Evolutionary conservation across 805 yeast genomes (phyloP), one percentile per base, ranked within the genome.

Genomic region (Myxozyma monticola): DNA sequence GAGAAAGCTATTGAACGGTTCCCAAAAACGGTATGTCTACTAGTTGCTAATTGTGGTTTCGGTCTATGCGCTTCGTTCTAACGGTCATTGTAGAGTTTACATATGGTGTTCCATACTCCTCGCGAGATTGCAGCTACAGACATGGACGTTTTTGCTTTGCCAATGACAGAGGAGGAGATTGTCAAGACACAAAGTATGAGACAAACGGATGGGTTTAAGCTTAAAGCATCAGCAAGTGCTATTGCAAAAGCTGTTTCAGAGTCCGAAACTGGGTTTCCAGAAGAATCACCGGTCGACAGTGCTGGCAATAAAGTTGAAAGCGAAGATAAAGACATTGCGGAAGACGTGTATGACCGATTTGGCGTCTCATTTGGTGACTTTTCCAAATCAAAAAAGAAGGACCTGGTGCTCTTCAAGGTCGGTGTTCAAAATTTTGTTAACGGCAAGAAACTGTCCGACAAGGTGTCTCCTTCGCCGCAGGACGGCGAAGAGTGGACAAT

Each of bases 1-100:
- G 69, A 74, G 22, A 51, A 60, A 2, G 66, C 80, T 24, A 63
- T 66, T 0, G 51, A 60, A 4, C 60, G 68, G n/a, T 63, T 62
- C 7, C 59, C 70, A 1, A 62, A 67, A 8, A 55, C 62, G 29
- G 51, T 51, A 42, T n/a, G 33, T 37, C 15, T 15, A 17, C n/a
- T 26, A 15, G 5, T 36, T 5, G 14, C 25, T 21, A 12, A 14
- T 7, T 34, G 12, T 5, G 6, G 17, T 41, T 14, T 4, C 14
- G 18, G 24, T 6, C 8, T 18, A 14, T 17, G 17, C 4, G 24
- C n/a, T 10, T 21, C 21, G 20, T 15, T 24, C 35, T 39, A 37
- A 50, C 21, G 18, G 24, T n/a, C 14, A 24, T 17, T 40, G 24
- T 38, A 55, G 51, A 30, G 48, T 36, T 29, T 39, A 46, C 51